Conservation (phyloP, 805 yeast genomes). For the Candida endomychidarum region DNA sequence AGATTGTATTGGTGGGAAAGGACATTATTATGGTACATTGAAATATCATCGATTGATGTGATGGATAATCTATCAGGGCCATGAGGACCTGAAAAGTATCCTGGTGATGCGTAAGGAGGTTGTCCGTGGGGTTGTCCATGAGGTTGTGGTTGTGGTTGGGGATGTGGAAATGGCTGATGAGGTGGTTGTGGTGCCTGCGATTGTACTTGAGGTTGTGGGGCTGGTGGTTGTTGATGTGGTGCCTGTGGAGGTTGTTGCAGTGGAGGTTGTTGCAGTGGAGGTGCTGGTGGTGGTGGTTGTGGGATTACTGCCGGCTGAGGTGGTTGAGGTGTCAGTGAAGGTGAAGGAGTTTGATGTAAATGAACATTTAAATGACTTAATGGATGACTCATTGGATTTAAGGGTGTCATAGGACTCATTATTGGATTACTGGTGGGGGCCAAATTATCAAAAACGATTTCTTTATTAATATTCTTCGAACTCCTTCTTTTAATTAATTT, state of each 20-base stretch:
- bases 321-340: not conserved
- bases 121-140: not conserved
- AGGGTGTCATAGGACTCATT: not conserved
- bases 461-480: slow-evolving; percentile 40
- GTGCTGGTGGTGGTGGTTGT: not conserved
- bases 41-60: slow-evolving; percentile 4
- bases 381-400: slow-evolving; percentile 2
- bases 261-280: not conserved
- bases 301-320: slow-evolving; percentile 6
- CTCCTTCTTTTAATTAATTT: slow-evolving; percentile 79
- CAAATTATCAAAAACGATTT: slow-evolving; percentile 33
- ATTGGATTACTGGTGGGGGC: slow-evolving; percentile 10
- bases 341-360: not conserved
- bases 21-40: slow-evolving; percentile 7
- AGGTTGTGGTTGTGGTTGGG: slow-evolving; percentile 6
- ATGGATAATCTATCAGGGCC: slow-evolving; percentile 4
- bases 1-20: slow-evolving; percentile 7
- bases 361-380: not conserved
- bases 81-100: slow-evolving; percentile 2
- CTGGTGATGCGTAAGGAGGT: slow-evolving; percentile 2
- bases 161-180: slow-evolving; percentile 2
- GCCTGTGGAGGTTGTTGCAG: not conserved
- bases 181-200: slow-evolving; percentile 18
- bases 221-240: not conserved
- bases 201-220: slow-evolving; percentile 9